Evolutionary conservation across 129 eudicot species (phyloP).

Genomic region (Kitagawia praeruptora): DNA sequence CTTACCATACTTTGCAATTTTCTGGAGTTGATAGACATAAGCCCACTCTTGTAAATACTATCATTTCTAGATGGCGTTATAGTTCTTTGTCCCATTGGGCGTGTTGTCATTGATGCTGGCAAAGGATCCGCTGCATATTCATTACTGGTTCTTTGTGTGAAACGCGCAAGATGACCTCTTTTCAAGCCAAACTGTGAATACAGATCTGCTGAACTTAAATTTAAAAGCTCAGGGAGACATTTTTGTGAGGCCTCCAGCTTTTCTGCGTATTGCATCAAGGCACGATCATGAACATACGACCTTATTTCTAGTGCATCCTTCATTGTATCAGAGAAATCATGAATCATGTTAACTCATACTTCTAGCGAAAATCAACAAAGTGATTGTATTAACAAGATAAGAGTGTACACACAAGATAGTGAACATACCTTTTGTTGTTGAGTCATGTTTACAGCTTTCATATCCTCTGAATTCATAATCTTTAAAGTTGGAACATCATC

Average conservation of each 20-base stretch:
- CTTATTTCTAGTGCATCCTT: conserved; percentile 83
- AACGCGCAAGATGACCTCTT: conserved; percentile 81
- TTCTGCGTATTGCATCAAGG: conserved; percentile 64
- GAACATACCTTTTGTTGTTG: conserved; percentile 50
- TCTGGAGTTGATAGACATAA: conserved; percentile 30
- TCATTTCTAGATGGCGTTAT: conserved; percentile 39
- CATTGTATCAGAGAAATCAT: neutral
- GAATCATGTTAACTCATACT: neutral
- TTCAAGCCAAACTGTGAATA: conserved; percentile 58
- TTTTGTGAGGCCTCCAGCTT: conserved; percentile 65
- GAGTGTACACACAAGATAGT: neutral
- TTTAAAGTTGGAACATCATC: conserved; percentile 82
- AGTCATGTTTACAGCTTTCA: conserved; percentile 59
- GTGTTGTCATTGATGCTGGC: conserved; percentile 41
- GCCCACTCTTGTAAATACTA: conserved; percentile 29
- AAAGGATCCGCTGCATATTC: conserved; percentile 44
- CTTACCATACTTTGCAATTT: conserved; percentile 37
- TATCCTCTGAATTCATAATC: conserved; percentile 73
- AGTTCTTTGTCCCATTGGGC: conserved; percentile 29
- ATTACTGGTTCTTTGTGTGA: conserved; percentile 38
- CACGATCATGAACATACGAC: conserved; percentile 81
- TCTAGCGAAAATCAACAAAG: neutral
- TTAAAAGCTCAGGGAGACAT: conserved; percentile 58
- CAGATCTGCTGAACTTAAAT: conserved; percentile 44
- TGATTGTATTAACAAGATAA: neutral